Evolutionary conservation across 2,329 filamentous ascomycete species (phyloP).

Genomic region (Nemania sp.): DNA sequence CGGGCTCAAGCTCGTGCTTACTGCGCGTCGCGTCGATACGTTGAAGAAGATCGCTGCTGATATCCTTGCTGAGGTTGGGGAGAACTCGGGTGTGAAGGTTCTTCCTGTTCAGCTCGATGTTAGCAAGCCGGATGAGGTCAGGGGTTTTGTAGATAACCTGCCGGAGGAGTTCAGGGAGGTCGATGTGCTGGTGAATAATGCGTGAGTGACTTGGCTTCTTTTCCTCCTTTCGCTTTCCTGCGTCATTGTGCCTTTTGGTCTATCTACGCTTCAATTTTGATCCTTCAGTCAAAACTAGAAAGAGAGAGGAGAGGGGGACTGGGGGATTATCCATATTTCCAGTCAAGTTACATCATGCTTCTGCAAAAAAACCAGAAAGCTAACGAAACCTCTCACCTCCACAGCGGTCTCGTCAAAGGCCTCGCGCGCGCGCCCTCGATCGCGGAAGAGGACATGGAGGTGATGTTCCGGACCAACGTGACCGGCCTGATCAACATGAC

Average conservation of each 20-base stretch:
- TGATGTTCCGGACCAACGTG: conserved; percentile 93
- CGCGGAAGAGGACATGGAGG: conserved; percentile 74
- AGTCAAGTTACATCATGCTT: too few relatives aligned
- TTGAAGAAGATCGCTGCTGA: conserved; percentile 76
- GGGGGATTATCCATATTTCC: too few relatives aligned
- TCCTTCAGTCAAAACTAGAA: too few relatives aligned
- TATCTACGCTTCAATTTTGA: neutral
- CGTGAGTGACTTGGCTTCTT: conserved; percentile 59
- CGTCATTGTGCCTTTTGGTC: too few relatives aligned
- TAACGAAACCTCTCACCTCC: neutral
- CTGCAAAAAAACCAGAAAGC: neutral
- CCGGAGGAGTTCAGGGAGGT: conserved; percentile 84
- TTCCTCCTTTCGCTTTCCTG: neutral
- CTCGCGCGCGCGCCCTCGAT: conserved; percentile 86
- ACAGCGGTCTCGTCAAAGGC: conserved; percentile 83
- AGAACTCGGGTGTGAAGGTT: conserved; percentile 64
- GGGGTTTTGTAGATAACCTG: conserved; percentile 69
- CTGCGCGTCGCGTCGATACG: conserved; percentile 81
- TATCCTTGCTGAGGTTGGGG: conserved; percentile 43
- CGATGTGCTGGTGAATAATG: conserved; percentile 93
- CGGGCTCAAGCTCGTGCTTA: conserved; percentile 81
- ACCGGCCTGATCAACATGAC: conserved; percentile 96
- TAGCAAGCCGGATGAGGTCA: conserved; percentile 75
- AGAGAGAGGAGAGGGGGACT: neutral
- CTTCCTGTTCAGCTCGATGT: conserved; percentile 85